Evolutionary conservation across 495 filamentous ascomycete genomes (phyloP), one percentile per base, ranked within the genome.

Genomic region (Mycothermus thermophilus): DNA sequence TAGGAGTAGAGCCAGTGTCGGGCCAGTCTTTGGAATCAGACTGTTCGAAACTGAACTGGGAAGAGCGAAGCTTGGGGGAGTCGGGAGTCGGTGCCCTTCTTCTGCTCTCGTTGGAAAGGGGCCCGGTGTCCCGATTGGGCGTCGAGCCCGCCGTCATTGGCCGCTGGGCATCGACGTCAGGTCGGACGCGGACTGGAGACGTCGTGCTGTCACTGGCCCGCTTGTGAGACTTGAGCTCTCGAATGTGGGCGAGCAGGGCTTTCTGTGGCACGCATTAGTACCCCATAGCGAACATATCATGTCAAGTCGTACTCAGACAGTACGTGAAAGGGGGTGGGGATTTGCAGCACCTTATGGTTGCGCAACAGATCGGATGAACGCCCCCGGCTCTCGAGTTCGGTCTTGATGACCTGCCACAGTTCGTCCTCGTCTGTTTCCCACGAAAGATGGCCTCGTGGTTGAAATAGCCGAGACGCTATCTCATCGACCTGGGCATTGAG

Each of bases 241-340:
- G 60, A 32, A 73, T 71, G 41, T 71, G 71, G 21, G 69, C 66
- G 37, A 63, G 56, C 9, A 73, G 52, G 14, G 71, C 58, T 42
- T 69, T 66, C 66, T 71, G 43, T 32, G 11, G 18, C 8, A 35
- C 18, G 2, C 17, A 15, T 22, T n/a, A 24, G 32, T 24, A 36
- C 37, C 24, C 9, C 25, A 28, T 17, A 17, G 11, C 16, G 25
- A 17, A 16, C 13, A 21, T 11, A 16, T 13, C 20, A 10, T 32
- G 22, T 22, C 13, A 17, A 23, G n/a, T 27, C 20, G 15, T 8
- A 11, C 18, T 37, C 20, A 10, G 8, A n/a, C n/a, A n/a, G n/a
- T n/a, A n/a, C n/a, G 16, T 16, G 20, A 22, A 22, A 32, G 12
- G 16, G 17, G 10, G 13, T 13, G 27, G 19, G 19, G 10, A 13